phyloP scores from a whole-genome alignment of 2,329 filamentous ascomycete genomes.

The Stachybotrys elegans region DNA sequence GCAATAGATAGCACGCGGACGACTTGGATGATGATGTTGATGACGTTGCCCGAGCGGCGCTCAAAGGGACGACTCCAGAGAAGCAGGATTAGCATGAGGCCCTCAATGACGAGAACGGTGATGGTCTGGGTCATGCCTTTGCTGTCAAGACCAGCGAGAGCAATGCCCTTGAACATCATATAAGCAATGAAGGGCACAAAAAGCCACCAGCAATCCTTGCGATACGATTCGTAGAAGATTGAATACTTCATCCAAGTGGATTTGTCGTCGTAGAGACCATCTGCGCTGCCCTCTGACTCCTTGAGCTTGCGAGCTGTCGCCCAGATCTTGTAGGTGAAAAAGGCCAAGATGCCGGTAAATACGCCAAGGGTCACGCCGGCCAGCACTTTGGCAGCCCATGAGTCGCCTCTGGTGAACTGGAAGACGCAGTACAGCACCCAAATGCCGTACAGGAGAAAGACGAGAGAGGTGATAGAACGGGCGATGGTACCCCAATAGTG shows the following conservation, averaged over 20 bases:
- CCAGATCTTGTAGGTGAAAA: conserved; percentile 83
- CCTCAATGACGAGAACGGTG: conserved; percentile 77
- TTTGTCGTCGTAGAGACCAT: conserved; percentile 80
- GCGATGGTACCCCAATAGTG: conserved; percentile 94
- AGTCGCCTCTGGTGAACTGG: conserved; percentile 90
- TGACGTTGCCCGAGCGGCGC: conserved; percentile 80
- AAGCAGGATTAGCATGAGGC: conserved; percentile 70
- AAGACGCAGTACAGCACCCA: conserved; percentile 97
- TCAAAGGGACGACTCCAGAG: conserved; percentile 84
- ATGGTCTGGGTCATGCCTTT: conserved; percentile 78
- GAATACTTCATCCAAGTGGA: conserved; percentile 92
- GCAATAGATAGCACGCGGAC: conserved; percentile 84
- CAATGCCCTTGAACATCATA: conserved; percentile 81
- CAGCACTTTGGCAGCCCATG: conserved; percentile 82
- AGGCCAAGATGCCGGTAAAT: conserved; percentile 76
- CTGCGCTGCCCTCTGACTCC: conserved; percentile 66
- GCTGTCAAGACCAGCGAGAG: conserved; percentile 80
- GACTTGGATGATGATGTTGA: conserved; percentile 88
- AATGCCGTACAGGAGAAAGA: conserved; percentile 86
- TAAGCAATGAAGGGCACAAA: conserved; percentile 88
- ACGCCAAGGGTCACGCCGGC: conserved; percentile 74
- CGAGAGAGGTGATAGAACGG: conserved; percentile 82
- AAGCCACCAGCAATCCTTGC: conserved; percentile 93
- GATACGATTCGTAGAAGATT: conserved; percentile 94
- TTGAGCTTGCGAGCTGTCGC: conserved; percentile 69